A percentile compares a stretch with the other conserved stretches of the same genome.
Conservation (phyloP, 2,329 filamentous ascomycete species). For the Exophiala sp. region DNA sequence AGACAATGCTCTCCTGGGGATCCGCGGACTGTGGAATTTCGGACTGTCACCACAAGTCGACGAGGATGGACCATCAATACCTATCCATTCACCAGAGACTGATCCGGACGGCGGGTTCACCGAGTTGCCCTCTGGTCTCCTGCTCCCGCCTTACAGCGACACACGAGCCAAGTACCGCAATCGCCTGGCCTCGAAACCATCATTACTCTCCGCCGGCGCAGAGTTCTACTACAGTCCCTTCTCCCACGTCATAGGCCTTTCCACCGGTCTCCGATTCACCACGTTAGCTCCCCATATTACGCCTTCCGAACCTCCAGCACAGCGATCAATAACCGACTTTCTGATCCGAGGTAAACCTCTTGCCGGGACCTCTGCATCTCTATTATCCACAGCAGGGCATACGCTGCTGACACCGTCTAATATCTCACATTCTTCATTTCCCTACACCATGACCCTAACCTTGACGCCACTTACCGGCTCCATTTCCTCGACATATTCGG, state of each 20-base stretch:
- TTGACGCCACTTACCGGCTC: conserved; percentile 93
- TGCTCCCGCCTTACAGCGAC: conserved; percentile 34
- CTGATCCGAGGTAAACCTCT: conserved; percentile 19
- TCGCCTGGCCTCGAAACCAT: conserved; percentile 34
- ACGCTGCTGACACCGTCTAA: conserved; percentile 27
- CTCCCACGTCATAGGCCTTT: conserved; percentile 90
- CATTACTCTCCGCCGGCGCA: conserved; percentile 82
- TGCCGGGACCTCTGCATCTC: conserved; percentile 28
- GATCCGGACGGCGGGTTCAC: conserved; percentile 6
- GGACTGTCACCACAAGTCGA: conserved; percentile 54
- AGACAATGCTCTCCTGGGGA: conserved; percentile 79
- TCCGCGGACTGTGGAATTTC: conserved; percentile 91
- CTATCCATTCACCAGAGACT: neutral
- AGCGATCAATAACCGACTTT: conserved; percentile 30
- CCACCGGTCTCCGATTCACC: conserved; percentile 79
- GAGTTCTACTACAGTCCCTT: conserved; percentile 93
- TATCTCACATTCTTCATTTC: conserved; percentile 62
- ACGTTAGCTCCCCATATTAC: conserved; percentile 51
- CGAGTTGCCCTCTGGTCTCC: conserved; percentile 17
- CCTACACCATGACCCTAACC: conserved; percentile 87
- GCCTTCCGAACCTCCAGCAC: conserved; percentile 50
- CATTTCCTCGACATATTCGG: conserved; percentile 83
- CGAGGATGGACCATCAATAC: conserved; percentile 2
- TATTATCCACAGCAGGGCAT: conserved; percentile 25
- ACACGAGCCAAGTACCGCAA: conserved; percentile 14